A percentile compares a stretch with the other conserved stretches of the same genome.
Evolutionary conservation across 768 basidiomycete species (phyloP).

Genomic region (Tricholoma hemisulphureum): DNA sequence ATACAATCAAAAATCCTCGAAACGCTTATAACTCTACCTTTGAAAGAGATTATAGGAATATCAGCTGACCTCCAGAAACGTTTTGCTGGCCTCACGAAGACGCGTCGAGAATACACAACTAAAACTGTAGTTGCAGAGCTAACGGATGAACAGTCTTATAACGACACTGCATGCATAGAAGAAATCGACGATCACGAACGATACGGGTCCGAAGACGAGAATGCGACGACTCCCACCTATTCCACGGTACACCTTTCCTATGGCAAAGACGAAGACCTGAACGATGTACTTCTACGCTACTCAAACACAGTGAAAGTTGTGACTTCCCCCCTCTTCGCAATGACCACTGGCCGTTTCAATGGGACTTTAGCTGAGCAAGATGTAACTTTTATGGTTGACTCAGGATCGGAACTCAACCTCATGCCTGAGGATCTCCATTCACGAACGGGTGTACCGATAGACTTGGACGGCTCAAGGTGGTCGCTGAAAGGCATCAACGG

Average conservation of each 20-base stretch:
- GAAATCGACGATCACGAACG: background rate
- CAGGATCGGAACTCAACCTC: slow-evolving; percentile 25
- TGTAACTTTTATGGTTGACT: slow-evolving; percentile 20
- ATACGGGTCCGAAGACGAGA: background rate
- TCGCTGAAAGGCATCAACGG: slow-evolving; percentile 25
- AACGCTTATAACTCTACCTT: background rate
- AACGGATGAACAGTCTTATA: background rate
- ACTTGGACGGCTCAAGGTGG: slow-evolving; percentile 25
- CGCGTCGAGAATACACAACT: background rate
- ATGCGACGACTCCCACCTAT: background rate
- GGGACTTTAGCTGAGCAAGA: slow-evolving; percentile 10
- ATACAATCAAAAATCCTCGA: slow-evolving; percentile 1
- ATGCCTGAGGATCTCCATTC: slow-evolving; percentile 8
- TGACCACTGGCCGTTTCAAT: slow-evolving; percentile 12
- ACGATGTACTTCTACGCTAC: background rate
- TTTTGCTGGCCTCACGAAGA: background rate
- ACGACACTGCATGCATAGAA: background rate
- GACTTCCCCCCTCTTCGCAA: slow-evolving; percentile 5
- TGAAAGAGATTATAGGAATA: background rate
- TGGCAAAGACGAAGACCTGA: background rate
- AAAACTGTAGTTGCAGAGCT: background rate
- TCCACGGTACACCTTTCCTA: background rate
- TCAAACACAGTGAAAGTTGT: slow-evolving; percentile 6
- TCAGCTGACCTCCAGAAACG: background rate
- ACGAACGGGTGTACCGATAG: slow-evolving; percentile 4